Percentiles rank a stretch among this genome's conserved stretches.
Conservation (phyloP, 176 grass and related monocot genomes). For the Pontederia paniculata region DNA sequence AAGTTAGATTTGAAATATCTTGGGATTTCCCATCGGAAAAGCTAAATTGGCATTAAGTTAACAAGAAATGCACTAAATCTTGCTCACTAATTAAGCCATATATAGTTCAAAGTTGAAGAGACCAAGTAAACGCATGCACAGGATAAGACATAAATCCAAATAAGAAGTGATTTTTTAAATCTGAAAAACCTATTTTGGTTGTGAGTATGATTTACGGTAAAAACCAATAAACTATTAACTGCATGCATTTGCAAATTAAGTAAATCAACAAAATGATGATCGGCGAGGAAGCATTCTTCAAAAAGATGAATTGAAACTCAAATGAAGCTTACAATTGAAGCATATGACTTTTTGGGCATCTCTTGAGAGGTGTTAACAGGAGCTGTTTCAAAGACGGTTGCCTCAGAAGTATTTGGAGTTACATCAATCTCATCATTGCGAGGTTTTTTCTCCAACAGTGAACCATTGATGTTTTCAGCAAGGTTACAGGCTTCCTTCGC, state of each 20-base stretch:
- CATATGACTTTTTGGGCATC: conserved; percentile 84
- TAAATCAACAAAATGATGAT: no score
- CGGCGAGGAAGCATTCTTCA: no score
- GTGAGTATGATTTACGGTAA: no score
- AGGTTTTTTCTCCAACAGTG: conserved; percentile 39
- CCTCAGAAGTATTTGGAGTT: conserved; percentile 30
- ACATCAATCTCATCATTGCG: conserved; percentile 54
- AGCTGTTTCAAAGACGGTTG: neutral
- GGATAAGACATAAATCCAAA: no score
- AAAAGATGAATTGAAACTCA: neutral
- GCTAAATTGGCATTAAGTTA: neutral
- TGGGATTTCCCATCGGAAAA: neutral
- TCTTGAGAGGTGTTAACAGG: conserved; percentile 22
- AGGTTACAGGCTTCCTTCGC: conserved; percentile 50
- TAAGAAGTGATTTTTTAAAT: no score
- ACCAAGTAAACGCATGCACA: no score
- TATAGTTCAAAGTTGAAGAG: no score
- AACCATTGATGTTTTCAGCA: conserved; percentile 31
- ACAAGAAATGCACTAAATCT: no score
- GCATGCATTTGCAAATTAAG: no score
- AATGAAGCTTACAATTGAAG: conserved; percentile 57
- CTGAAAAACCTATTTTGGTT: no score
- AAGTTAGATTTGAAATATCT: neutral
- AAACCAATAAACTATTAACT: no score
- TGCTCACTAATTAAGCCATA: no score